These are phyloP conservation scores for Parastagonospora avenae DNA, from an alignment of 2,329 filamentous ascomycete genomes.

Conservation along the genomic window DNA sequence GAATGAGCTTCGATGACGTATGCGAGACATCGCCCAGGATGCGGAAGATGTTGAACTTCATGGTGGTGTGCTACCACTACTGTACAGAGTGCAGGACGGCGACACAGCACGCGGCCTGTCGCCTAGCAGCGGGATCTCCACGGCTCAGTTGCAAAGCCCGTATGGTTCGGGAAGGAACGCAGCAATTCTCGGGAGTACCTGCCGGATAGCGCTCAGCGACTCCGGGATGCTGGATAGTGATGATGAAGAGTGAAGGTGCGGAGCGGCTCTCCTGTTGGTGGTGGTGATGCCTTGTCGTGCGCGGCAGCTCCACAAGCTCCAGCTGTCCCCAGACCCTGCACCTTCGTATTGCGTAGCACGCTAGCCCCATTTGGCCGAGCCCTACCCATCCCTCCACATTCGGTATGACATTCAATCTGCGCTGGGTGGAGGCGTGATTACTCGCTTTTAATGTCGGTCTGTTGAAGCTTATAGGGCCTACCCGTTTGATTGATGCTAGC, in stretches of 20 bases:
- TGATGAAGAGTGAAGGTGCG: not conserved
- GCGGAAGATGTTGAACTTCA: slow-evolving; percentile 64
- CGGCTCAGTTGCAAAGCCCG: not conserved
- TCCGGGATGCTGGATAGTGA: not conserved
- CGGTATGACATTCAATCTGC: too few species aligned
- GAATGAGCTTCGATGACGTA: slow-evolving; percentile 82
- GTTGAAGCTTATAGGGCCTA: too few species aligned
- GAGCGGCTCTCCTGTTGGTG: slow-evolving; percentile 1
- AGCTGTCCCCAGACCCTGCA: slow-evolving; percentile 2
- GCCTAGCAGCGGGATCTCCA: slow-evolving; percentile 13
- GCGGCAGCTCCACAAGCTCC: not conserved
- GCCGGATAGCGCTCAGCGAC: not conserved
- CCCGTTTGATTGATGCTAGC: too few species aligned
- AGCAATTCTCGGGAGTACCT: slow-evolving; percentile 2
- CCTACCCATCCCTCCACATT: too few species aligned
- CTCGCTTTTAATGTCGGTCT: too few species aligned
- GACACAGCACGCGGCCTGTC: slow-evolving; percentile 33
- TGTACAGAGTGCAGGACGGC: slow-evolving; percentile 9
- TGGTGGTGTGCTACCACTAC: slow-evolving; percentile 15
- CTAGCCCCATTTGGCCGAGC: not conserved
- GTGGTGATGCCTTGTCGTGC: slow-evolving; percentile 4
- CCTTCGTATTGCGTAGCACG: not conserved
- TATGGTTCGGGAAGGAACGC: slow-evolving; percentile 1
- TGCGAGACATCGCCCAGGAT: slow-evolving; percentile 85
- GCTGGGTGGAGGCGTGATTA: too few species aligned